Base-by-base conservation (phyloP, 176 grass and related monocot species). In the Themeda triandra region DNA sequence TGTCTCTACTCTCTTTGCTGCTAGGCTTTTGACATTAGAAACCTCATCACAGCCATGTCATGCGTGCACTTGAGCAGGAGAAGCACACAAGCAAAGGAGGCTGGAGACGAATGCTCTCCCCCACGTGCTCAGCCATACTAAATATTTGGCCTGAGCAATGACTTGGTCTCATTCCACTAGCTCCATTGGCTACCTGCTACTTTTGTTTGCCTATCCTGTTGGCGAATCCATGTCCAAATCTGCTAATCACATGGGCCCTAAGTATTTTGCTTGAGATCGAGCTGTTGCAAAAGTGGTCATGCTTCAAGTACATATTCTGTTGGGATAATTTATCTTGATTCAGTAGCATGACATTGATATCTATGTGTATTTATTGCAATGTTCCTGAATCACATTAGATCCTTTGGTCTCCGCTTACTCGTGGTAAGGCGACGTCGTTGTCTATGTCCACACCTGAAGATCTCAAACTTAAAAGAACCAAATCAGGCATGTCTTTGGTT, bases 401-500 rank as follows among this genome's bases (percentile, higher is more conserved):
- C 25, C 21, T n/a, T 53, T 11, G 24, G 8, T 33, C 65, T 73
- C 83, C 65, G 1, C 44, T 86, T 66, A 86, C 78, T 33, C 65
- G 33, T 73, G 3, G 2, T 8, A 73, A 30, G 73, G 41, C 14
- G 14, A 41, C 54, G 2, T 56, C 41, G 0, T 28, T 82, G 14
- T 72, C 79, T 66, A 30, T 86, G 31, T 78, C 73, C 59, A 86
- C 79, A 66, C 73, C 79, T 37, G 84, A 83, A 82, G 65, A 27
- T 83, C 84, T 90, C 27, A 66, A n/a, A n/a, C n/a, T n/a, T n/a
- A n/a, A 19, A 77, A 86, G 30, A 82, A 60, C 79, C 28, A 86
- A 42, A 86, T 90, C 88, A 66, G 88, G 88, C 78, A 73, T 72
- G 29, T 77, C 41, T 89, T 77, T 33, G 25, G 41, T 33, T 51